Evolutionary conservation across 345 rosid genomes (phyloP).

Genomic region (Citrus trifoliata): DNA sequence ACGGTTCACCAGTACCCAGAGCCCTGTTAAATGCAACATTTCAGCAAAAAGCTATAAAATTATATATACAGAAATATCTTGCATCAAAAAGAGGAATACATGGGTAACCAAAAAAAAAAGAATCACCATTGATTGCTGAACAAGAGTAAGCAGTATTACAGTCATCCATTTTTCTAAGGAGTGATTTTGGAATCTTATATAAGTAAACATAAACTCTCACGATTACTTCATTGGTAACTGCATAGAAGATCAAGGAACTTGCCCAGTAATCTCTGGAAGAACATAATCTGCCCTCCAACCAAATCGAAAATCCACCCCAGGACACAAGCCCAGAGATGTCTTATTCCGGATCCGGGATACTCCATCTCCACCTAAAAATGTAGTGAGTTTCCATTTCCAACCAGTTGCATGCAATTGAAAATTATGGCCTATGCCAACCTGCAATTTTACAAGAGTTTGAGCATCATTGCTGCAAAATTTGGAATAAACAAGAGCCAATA

Average conservation of each 20-base stretch:
- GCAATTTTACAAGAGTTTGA: conserved; percentile 5
- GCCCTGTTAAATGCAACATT: conserved; percentile 50
- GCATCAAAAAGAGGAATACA: not conserved
- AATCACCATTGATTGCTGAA: not conserved
- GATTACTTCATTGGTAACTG: not conserved
- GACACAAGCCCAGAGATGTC: conserved; percentile 71
- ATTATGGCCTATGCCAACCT: conserved; percentile 88
- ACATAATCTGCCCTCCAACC: conserved; percentile 94
- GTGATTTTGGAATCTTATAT: not conserved
- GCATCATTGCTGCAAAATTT: not conserved
- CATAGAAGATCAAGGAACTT: conserved; percentile 30
- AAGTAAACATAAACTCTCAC: not conserved
- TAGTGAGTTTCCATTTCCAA: conserved; percentile 90
- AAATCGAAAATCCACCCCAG: conserved; percentile 81
- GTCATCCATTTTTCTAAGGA: not conserved
- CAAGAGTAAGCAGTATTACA: not conserved
- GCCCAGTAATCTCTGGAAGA: conserved; percentile 84
- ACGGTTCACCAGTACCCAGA: conserved; percentile 67
- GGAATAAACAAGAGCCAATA: not conserved
- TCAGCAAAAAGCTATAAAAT: conserved; percentile 12
- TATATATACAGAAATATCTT: not conserved
- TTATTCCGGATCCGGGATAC: conserved; percentile 75
- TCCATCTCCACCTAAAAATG: conserved; percentile 89
- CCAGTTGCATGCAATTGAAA: conserved; percentile 71
- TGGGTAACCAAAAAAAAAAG: not conserved